These are phyloP conservation scores for Podospora didyma DNA, from an alignment of 495 filamentous ascomycete species.

Conservation along the genomic window DNA sequence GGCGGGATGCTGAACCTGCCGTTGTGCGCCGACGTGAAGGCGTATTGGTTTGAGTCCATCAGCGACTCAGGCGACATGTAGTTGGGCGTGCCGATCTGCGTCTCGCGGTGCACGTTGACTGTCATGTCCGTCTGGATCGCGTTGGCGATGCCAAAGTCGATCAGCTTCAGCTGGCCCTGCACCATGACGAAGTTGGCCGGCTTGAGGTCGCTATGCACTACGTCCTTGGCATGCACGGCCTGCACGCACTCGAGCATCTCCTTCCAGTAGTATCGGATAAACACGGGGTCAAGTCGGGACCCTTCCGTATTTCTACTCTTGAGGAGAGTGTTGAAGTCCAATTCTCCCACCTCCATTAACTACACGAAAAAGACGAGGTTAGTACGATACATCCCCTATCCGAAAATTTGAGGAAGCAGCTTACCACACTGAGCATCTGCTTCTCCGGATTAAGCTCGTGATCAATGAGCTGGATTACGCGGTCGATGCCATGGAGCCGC, in stretches of 20 bases:
- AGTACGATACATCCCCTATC: neutral
- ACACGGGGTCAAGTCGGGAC: constrained; percentile 75
- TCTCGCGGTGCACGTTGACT: constrained; percentile 94
- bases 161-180: constrained; percentile 77
- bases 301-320: constrained; percentile 65
- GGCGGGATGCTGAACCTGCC: constrained; percentile 45
- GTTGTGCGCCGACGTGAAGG: constrained; percentile 31
- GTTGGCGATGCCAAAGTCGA: constrained; percentile 97
- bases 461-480: constrained; percentile 86
- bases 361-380: constrained; percentile 17
- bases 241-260: constrained; percentile 97
- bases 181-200: constrained; percentile 93
- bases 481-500: constrained; percentile 75
- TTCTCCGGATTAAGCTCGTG: constrained; percentile 90
- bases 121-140: constrained; percentile 91
- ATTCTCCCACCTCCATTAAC: constrained; percentile 97
- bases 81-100: constrained; percentile 91
- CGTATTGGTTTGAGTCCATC: constrained; percentile 72
- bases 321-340: constrained; percentile 88
- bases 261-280: constrained; percentile 96
- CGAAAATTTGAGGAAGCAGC: constrained; percentile 20
- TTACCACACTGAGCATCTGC: constrained; percentile 75
- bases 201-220: constrained; percentile 95
- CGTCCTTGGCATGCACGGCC: constrained; percentile 80
- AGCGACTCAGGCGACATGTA: constrained; percentile 97